phyloP scores from a whole-genome alignment of 768 basidiomycete genomes.

The Boletus sp. region DNA sequence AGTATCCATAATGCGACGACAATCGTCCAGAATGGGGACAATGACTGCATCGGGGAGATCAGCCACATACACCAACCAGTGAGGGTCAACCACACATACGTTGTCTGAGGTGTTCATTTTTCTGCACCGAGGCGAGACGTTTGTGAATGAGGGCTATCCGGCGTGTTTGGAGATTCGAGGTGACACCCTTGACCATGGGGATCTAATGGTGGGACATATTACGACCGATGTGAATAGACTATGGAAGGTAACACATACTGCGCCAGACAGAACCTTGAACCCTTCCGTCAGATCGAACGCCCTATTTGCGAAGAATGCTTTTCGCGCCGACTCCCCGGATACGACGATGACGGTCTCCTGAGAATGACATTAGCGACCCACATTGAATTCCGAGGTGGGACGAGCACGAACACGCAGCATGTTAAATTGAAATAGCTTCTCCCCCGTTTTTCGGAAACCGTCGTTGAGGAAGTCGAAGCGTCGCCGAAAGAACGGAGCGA shows the following conservation, averaged over 20 bases:
- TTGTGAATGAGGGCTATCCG: slow-evolving; percentile 68
- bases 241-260: slow-evolving; percentile 45
- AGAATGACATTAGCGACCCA: slow-evolving; percentile 20
- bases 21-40: slow-evolving; percentile 63
- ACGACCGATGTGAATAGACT: slow-evolving; percentile 16
- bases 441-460: slow-evolving; percentile 67
- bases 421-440: slow-evolving; percentile 66
- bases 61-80: slow-evolving; percentile 6
- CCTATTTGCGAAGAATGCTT: slow-evolving; percentile 67
- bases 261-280: slow-evolving; percentile 76
- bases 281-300: slow-evolving; percentile 76
- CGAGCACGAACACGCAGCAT: slow-evolving; percentile 55
- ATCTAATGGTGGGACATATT: slow-evolving; percentile 44
- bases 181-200: slow-evolving; percentile 73
- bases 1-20: slow-evolving; percentile 53
- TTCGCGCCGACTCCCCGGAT: slow-evolving; percentile 69
- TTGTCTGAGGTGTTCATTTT: slow-evolving; percentile 55
- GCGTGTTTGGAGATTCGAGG: slow-evolving; percentile 62
- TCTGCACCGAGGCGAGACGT: slow-evolving; percentile 63
- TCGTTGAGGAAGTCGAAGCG: slow-evolving; percentile 73
- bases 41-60: slow-evolving; percentile 49
- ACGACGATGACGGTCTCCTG: slow-evolving; percentile 75
- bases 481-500: slow-evolving; percentile 64
- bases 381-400: slow-evolving; percentile 6
- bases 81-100: slow-evolving; percentile 42